A percentile compares a stretch with the other conserved stretches of the same genome.
These are phyloP conservation scores for Sabuloglossum arenarium DNA, from an alignment of 495 filamentous ascomycete genomes.

Conservation along the genomic window DNA sequence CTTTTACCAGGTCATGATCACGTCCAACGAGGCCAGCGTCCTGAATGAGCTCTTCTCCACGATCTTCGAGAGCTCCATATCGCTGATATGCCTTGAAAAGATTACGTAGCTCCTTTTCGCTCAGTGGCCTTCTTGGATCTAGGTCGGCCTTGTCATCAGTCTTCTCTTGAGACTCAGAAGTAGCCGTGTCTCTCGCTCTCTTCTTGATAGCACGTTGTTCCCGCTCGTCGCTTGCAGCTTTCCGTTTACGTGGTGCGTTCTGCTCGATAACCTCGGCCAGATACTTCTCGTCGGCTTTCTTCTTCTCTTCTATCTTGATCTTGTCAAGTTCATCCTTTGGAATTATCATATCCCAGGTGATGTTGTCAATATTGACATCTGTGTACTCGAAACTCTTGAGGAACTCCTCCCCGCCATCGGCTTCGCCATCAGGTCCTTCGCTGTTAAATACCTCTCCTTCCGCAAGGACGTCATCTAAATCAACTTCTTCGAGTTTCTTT, in stretches of 20 bases:
- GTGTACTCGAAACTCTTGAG: slow-evolving; percentile 73
- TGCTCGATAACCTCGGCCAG: slow-evolving; percentile 66
- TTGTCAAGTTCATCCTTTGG: slow-evolving; percentile 75
- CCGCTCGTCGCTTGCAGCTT: slow-evolving; percentile 42
- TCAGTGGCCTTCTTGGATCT: slow-evolving; percentile 71
- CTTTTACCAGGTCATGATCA: slow-evolving; percentile 53
- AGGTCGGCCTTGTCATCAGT: slow-evolving; percentile 36
- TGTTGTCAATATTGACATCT: slow-evolving; percentile 80
- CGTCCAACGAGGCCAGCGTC: slow-evolving; percentile 67
- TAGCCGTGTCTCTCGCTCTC: slow-evolving; percentile 53
- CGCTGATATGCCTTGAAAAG: slow-evolving; percentile 71
- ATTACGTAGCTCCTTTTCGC: slow-evolving; percentile 78
- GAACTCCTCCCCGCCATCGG: slow-evolving; percentile 84
- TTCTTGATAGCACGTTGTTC: slow-evolving; percentile 89
- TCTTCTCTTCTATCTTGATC: slow-evolving; percentile 74
- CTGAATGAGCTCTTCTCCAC: slow-evolving; percentile 62
- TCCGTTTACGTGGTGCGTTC: slow-evolving; percentile 70
- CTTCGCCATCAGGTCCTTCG: slow-evolving; percentile 71
- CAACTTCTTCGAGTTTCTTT: slow-evolving; percentile 88
- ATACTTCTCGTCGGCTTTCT: slow-evolving; percentile 62
- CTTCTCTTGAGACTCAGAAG: slow-evolving; percentile 26
- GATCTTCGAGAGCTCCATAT: slow-evolving; percentile 72
- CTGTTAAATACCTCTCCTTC: slow-evolving; percentile 93
- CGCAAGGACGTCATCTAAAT: slow-evolving; percentile 89
- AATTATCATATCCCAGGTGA: slow-evolving; percentile 96